Base-by-base conservation (phyloP, 2,329 filamentous ascomycete genomes). In the Pseudohalonectria lignicola region DNA sequence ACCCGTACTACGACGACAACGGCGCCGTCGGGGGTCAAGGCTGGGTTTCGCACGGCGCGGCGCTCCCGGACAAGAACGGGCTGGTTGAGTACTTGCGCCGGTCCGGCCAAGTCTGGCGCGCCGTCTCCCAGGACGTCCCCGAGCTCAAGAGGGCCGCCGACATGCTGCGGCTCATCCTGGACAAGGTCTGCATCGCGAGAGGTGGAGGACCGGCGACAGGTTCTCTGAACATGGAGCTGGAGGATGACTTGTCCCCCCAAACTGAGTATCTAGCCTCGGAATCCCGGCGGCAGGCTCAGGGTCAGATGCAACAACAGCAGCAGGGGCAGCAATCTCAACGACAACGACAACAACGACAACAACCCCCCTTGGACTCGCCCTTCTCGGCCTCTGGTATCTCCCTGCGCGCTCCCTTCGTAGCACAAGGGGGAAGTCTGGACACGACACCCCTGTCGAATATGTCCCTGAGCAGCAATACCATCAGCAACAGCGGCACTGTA, bases 131-230 rank as follows among this genome's bases (percentile, higher is more conserved):
- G 11, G 50, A 53, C 8, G 48, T 57, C 18, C 46, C 52, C 2
- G 67, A 69, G 39, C 56, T 65, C 34, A 59, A 52, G 30, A 71
- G 68, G 51, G 67, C 68, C 19, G 60, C 59, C 10, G 59, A 62
- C 26, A 61, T 67, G 6, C 48, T 73, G 38, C 55, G 57, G 5
- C 61, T 57, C 4, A 68, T 73, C 59, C 48, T 70, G 29, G 50
- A 52, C 4, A 66, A 60, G 44, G 50, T 69, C 6, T 20, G 38
- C 15, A 34, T 20, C 3, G 23, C 6, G 13, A 28, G 7, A 12
- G 13, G 25, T 9, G 21, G 21, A 12, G 15, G 15, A 28, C 6
- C 9, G 21, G 7, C 3, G 18, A n/a, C n/a, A n/a, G n/a, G n/a
- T n/a, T n/a, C n/a, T n/a, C n/a, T n/a, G n/a, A n/a, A n/a, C n/a